These are phyloP conservation scores for Aspergillus amoenus DNA, from an alignment of 2,329 filamentous ascomycete genomes.

Conservation along the genomic window DNA sequence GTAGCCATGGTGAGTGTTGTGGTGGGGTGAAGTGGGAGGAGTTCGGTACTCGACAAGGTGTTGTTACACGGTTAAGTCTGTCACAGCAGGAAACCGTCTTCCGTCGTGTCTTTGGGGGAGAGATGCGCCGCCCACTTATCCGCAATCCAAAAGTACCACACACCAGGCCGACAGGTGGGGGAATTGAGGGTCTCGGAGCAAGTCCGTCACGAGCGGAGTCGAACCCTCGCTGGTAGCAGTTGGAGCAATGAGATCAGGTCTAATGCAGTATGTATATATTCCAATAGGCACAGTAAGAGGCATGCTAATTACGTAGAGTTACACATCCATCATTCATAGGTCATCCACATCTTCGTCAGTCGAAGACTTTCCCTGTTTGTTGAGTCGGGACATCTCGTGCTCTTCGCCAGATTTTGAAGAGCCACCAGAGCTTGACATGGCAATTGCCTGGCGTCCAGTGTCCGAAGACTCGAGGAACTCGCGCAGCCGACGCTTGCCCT, in stretches of 20 bases:
- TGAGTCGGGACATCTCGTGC: conserved; percentile 56
- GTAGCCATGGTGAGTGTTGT: conserved; percentile 20
- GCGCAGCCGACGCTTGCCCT: conserved; percentile 85
- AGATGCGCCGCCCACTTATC: background rate
- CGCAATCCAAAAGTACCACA: too few species aligned
- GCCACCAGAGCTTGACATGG: conserved; percentile 60
- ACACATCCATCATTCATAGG: conserved; percentile 27
- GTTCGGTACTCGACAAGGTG: background rate
- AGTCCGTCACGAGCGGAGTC: conserved; percentile 11
- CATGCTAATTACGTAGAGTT: conserved; percentile 13
- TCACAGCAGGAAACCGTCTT: too few species aligned
- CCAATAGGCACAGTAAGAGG: conserved; percentile 6
- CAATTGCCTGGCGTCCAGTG: conserved; percentile 77
- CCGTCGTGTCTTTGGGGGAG: too few species aligned
- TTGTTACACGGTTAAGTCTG: background rate
- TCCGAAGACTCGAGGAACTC: conserved; percentile 90
- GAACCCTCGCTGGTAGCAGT: background rate
- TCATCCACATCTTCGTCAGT: conserved; percentile 35
- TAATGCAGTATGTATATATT: conserved; percentile 4
- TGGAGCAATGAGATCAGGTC: background rate
- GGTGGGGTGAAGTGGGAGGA: background rate
- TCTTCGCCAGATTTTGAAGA: conserved; percentile 49
- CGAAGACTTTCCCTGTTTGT: conserved; percentile 25
- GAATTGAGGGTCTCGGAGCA: conserved; percentile 11
- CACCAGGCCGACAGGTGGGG: conserved; percentile 4